phyloP scores from a whole-genome alignment of 352 stramenopile genomes.

The Globisporangium carolinianum region DNA sequence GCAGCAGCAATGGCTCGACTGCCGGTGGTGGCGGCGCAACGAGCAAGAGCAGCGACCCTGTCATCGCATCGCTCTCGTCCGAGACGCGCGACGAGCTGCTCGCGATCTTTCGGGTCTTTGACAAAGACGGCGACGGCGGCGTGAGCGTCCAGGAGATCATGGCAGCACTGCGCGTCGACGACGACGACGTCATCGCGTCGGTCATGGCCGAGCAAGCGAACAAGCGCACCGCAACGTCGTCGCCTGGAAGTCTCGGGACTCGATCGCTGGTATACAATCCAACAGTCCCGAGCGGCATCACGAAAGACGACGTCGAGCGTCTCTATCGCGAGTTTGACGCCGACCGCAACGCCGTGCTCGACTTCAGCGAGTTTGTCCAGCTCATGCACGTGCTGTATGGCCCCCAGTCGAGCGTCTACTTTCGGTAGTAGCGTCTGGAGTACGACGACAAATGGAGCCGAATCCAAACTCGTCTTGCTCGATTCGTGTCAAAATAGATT shows the following conservation, averaged over 20 bases:
- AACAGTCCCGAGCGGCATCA: constrained; percentile 30
- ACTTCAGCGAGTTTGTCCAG: constrained; percentile 65
- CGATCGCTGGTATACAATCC: not conserved
- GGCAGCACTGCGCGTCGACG: constrained; percentile 53
- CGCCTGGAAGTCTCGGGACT: not conserved
- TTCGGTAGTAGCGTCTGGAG: constrained; percentile 2
- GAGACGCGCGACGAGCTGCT: constrained; percentile 43
- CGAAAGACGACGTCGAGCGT: constrained; percentile 43
- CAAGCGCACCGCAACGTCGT: constrained; percentile 6
- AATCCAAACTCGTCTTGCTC: no score
- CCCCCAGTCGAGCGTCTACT: constrained; percentile 13
- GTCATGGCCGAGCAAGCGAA: constrained; percentile 30
- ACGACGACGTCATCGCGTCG: constrained; percentile 49
- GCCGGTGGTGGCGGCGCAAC: constrained; percentile 1
- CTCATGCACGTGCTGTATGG: constrained; percentile 51
- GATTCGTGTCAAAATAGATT: no score
- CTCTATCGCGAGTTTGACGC: constrained; percentile 53
- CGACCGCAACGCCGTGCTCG: constrained; percentile 39
- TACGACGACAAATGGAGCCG: not conserved
- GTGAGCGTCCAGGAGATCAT: constrained; percentile 73
- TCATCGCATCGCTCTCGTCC: constrained; percentile 4
- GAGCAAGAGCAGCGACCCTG: constrained; percentile 3
- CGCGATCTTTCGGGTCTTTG: constrained; percentile 65
- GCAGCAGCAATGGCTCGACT: not conserved
- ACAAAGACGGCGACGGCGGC: constrained; percentile 54